phyloP scores from a whole-genome alignment of 140 eudicot genomes.

The Bidens hawaiensis region DNA sequence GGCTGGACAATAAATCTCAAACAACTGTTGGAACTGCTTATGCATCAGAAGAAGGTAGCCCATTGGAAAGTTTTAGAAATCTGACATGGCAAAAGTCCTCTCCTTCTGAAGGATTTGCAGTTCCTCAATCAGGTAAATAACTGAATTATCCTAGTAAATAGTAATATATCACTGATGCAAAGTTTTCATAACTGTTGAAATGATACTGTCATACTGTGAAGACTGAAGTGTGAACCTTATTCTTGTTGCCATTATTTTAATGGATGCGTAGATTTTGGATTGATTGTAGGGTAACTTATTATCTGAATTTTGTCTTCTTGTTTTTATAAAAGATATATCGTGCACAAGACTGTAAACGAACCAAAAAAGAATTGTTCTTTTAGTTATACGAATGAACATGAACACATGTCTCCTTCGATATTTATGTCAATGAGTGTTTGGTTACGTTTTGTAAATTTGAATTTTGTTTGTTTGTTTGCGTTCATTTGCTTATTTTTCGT shows the following conservation, averaged over 20 bases:
- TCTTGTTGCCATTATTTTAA: constrained; percentile 4
- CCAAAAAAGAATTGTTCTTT: too few species aligned
- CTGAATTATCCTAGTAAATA: not conserved
- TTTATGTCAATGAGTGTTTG: too few species aligned
- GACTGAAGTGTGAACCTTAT: constrained; percentile 3
- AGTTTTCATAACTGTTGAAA: constrained; percentile 1
- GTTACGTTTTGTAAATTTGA: too few species aligned
- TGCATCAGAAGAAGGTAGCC: constrained; percentile 94
- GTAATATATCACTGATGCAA: not conserved
- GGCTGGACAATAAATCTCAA: constrained; percentile 60
- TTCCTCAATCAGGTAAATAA: constrained; percentile 62
- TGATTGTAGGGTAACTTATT: not conserved
- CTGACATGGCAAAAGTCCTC: constrained; percentile 75
- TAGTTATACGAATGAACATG: too few species aligned
- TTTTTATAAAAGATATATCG: not conserved
- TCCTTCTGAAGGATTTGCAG: constrained; percentile 41
- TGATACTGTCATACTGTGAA: too few species aligned
- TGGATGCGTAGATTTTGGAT: constrained; percentile 3
- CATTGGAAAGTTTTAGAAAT: constrained; percentile 69
- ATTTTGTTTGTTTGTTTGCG: too few species aligned
- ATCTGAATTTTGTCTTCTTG: not conserved
- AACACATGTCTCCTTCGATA: too few species aligned
- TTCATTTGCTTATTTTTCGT: too few species aligned
- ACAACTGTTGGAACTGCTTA: constrained; percentile 61
- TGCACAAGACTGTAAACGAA: too few species aligned